phyloP scores from a whole-genome alignment of 495 filamentous ascomycete genomes.

The Daldinia loculata region DNA sequence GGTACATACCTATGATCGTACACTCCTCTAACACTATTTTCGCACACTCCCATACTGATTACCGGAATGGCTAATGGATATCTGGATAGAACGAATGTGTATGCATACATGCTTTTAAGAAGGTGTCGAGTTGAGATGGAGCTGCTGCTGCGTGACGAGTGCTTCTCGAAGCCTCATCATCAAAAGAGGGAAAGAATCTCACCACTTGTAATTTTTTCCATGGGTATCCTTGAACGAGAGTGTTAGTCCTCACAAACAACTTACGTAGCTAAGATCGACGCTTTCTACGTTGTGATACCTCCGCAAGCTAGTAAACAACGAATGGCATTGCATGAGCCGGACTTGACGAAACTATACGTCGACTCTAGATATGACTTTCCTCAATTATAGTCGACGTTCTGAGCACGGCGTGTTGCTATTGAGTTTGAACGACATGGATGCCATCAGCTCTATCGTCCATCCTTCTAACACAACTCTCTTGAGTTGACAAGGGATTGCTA shows the following conservation, averaged over 20 bases:
- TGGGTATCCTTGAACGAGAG: not conserved
- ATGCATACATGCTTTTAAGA: not conserved
- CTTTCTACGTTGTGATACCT: conserved; percentile 24
- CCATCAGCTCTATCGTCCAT: not conserved
- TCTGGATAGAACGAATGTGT: no score
- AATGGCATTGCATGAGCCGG: conserved; percentile 16
- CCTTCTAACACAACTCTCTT: conserved; percentile 7
- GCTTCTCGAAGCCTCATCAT: not conserved
- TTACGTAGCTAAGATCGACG: conserved; percentile 9
- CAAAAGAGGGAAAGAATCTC: conserved; percentile 3
- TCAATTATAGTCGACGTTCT: conserved; percentile 7
- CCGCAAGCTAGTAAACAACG: conserved; percentile 9
- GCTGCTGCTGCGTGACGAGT: not conserved
- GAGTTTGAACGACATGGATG: conserved; percentile 6
- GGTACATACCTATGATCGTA: not conserved
- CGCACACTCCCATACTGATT: not conserved
- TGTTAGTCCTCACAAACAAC: conserved; percentile 4
- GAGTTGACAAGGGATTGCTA: not conserved
- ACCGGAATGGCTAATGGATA: conserved; percentile 2
- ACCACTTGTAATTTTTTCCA: conserved; percentile 1
- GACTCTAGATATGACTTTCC: conserved; percentile 11
- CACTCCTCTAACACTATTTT: not conserved
- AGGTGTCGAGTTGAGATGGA: not conserved
- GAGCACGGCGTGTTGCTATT: conserved; percentile 20
- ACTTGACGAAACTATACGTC: conserved; percentile 16